Base-by-base conservation (phyloP, 768 basidiomycete genomes). In the Galerina sulciceps region DNA sequence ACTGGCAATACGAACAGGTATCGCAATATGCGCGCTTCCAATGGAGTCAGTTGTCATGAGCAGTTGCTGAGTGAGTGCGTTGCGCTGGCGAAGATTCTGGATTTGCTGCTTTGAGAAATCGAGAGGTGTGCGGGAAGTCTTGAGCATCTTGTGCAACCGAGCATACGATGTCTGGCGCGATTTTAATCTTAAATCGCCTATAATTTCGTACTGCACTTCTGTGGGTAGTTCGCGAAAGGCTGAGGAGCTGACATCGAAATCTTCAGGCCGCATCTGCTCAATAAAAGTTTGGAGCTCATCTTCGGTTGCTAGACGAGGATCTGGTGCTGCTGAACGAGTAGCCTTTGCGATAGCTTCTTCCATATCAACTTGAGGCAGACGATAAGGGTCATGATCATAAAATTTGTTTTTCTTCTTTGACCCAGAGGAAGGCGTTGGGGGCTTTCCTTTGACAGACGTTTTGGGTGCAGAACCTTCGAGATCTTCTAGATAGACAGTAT, bases 51-150 rank as follows among this genome's bases (percentile, higher is more conserved):
- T 97, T 14, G 97, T 96, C 47, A 83, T 85, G 46, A 99, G 77
- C 35, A 99, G 83, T 67, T 96, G 94, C 65, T 99, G 97, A 1
- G 97, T 99, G 61, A 99, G 79, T 3, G 86, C 71, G 69, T 99
- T 99, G 37, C 97, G 81, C 72, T 97, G 90, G 62, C 87, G 83
- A 10, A 99, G 81, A 66, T 93, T 91, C 73, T 87, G 84, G 71
- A 99, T 99, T 71, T 99, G 97, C 62, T 96, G 90, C 67, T 90
- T 94, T 1, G 95, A 98, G 71, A 99, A 99, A 71, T 99, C 97
- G 54, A 98, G 78, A 0, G 97, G 88, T 0, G 95, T 96, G 2
- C 78, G 79, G 0, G 94, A 83, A 43, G 81, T 84, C 53, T 79
- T 81, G 17, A 96, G 78, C 97, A 99, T 99, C 55, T 89, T 88